A percentile compares a stretch with the other conserved stretches of the same genome.
These are phyloP conservation scores for Apiospora rasikravindrae DNA, from an alignment of 2,329 filamentous ascomycete genomes.

Conservation along the genomic window DNA sequence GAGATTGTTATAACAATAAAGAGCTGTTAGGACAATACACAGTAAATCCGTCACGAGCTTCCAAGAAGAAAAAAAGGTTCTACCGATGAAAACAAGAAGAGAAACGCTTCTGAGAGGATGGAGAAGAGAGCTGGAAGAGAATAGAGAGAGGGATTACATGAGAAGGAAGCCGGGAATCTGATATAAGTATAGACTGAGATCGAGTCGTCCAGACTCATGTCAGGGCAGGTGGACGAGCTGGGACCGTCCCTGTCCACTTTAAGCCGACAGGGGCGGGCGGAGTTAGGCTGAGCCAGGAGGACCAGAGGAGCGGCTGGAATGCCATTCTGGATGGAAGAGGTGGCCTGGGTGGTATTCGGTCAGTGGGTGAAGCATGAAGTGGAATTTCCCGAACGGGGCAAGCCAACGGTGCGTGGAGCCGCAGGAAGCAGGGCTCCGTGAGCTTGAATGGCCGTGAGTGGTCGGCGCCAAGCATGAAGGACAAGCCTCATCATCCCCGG, in stretches of 20 bases:
- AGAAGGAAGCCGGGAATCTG: background rate
- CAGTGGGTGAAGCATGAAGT: constrained; percentile 20
- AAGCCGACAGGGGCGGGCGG: background rate
- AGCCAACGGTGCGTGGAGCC: constrained; percentile 2
- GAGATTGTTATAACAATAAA: constrained; percentile 16
- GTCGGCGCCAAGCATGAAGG: constrained; percentile 24
- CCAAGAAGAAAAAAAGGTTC: constrained; percentile 16
- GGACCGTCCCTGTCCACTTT: constrained; percentile 4
- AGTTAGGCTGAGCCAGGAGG: constrained; percentile 15
- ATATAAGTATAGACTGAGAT: constrained; percentile 12
- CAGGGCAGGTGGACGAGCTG: background rate
- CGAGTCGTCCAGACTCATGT: background rate
- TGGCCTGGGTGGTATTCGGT: background rate
- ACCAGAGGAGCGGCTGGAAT: constrained; percentile 10
- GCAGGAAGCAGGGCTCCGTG: background rate
- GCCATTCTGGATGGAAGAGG: background rate
- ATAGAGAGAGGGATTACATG: background rate
- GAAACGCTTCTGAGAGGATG: constrained; percentile 19
- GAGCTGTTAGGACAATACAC: constrained; percentile 18
- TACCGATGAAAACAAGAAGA: constrained; percentile 20
- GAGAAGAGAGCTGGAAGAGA: constrained; percentile 1
- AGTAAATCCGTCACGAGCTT: constrained; percentile 15
- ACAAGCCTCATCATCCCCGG: constrained; percentile 25
- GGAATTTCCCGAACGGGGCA: constrained; percentile 5
- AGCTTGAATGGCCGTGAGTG: constrained; percentile 20